Base-by-base conservation (phyloP, 768 basidiomycete species). In the Hygrophorus pudorinus region DNA sequence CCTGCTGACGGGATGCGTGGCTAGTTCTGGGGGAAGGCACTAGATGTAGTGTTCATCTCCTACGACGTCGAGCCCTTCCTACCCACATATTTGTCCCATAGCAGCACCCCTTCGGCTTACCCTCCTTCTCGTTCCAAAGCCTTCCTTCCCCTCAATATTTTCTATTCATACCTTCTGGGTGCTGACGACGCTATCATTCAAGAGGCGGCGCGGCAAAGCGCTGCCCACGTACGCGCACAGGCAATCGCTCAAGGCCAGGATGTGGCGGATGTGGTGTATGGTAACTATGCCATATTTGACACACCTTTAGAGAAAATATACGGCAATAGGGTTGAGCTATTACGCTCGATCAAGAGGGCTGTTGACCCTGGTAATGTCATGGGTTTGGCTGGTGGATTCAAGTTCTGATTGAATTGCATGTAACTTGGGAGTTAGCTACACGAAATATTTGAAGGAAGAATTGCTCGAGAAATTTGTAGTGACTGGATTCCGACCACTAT, bases 371-470 rank as follows among this genome's bases (percentile, higher is more conserved):
- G 60, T 7, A 67, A 75, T 51, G 66, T 81, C 32, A 84, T 85
- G 79, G 71, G 68, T 12, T 69, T 81, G 13, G 67, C 80, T n/a
- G 80, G 80, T 4, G 81, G 80, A 5, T 81, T 71, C 57, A 81
- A 79, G 59, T 59, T 76, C 36, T 69, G 49, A 63, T 30, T 1
- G 7, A 11, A 21, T 3, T 24, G 24, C 24, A 24, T 24, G 4
- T 24, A 24, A 24, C 24, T 24, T 7, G 24, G 24, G 7, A 24
- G n/a, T n/a, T n/a, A n/a, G n/a, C n/a, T n/a, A n/a, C n/a, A n/a
- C n/a, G n/a, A n/a, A n/a, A n/a, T n/a, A n/a, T n/a, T n/a, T n/a
- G n/a, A n/a, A n/a, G n/a, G n/a, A n/a, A n/a, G n/a, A n/a, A n/a
- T n/a, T n/a, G n/a, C n/a, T n/a, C n/a, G n/a, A n/a, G n/a, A n/a